Evolutionary conservation across 257 asterid genomes (phyloP), one percentile per base, ranked within the genome.

Genomic region (Salvia rosmarinus): DNA sequence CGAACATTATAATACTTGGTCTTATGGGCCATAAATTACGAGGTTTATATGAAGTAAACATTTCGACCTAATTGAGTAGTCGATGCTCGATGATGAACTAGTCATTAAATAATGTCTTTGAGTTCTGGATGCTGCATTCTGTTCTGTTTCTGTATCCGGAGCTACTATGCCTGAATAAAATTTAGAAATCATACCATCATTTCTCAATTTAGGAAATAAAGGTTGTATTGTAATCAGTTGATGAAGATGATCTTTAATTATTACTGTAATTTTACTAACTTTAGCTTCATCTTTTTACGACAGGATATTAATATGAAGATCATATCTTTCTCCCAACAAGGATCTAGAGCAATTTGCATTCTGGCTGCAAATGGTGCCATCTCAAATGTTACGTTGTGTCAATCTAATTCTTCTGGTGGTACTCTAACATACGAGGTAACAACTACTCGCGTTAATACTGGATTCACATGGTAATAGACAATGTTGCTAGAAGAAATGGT

Each of bases 281-380:
- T 8, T 11, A 43, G 35, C 67, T 42, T 69, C 54, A 40, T 30
- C 52, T 61, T 62, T 46, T 34, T 66, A 17, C 65, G 30, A 71
- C 89, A 91, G 99, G 99, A 94, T 80, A 90, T 94, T 52, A 80
- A 83, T 65, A 84, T 85, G 96, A 94, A 84, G 85, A 84, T 94
- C 57, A 83, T 91, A 70, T 91, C 99, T 23, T 86, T 91, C 70
- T 84, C 96, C 70, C 99, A 94, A 80, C 93, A 86, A 83, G 97
- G 93, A 77, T 82, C 89, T 16, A 83, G 93, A 77, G 99, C 96
- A 68, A 86, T 94, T 72, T 91, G 98, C 73, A 74, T 91, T 77
- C 78, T 91, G 12, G 95, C 98, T 67, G 99, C 98, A 61, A 88
- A 84, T 68, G 99, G 99, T 75, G 76, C 88, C 14, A 82, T 91